Evolutionary conservation across 345 rosid species (phyloP), one percentile per base, ranked within the genome.

Genomic region (Combretum micranthum): DNA sequence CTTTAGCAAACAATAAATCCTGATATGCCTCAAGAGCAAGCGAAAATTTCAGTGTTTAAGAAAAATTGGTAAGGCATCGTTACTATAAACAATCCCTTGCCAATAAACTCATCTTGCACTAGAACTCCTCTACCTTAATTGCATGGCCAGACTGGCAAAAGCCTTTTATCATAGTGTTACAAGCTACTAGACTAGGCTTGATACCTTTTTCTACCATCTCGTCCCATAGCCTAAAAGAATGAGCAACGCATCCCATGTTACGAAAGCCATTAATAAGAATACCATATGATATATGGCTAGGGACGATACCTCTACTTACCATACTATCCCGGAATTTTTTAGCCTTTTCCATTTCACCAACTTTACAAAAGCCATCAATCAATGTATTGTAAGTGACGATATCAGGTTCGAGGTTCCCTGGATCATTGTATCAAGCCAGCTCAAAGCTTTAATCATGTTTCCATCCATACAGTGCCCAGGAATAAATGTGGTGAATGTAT

Each of bases 311-410:
- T 68, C 49, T 68, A 37, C 79, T 67, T 14, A 78, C 64, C 87
- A 87, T 85, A 54, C 72, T 79, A 59, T 52, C 55, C 90, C 96
- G 85, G 50, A 90, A 47, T 57, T 77, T 63, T 22, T 68, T 70
- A 42, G 87, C 87, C 70, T 74, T 79, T 49, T 77, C 80, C 63
- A 87, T 69, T 58, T 87, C 86, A 56, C 87, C 85, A 42, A 57
- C 68, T 71, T 82, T 80, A 69, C 90, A 83, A 70, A 85, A 87
- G 64, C 96, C 96, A 47, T 85, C 91, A 68, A 90, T 69, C 47
- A 87, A 58, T 15, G 91, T 79, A 74, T 87, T 87, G 75, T 72
- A 90, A 0, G 96, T 80, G 72, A 87, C 96, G 55, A 77, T 75
- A 53, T 87, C 94, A 20, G 87, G 80, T 60, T 76, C 80, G 53